A percentile compares a stretch with the other conserved stretches of the same genome.
Evolutionary conservation across 1,284 basidiomycete genomes (phyloP).

Genomic region (Phenoliferia sp.): DNA sequence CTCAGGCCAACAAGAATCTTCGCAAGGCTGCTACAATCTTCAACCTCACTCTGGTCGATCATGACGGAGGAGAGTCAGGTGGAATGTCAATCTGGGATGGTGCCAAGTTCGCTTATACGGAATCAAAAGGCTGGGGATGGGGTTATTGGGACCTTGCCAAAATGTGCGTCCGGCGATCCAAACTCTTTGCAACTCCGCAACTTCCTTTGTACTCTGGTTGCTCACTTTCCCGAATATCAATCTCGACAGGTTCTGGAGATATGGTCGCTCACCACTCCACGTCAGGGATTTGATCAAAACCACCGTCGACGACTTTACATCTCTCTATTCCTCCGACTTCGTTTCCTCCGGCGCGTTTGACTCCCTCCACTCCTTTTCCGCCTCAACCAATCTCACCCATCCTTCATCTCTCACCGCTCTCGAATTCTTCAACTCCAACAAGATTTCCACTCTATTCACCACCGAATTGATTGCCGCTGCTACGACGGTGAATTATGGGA

Average conservation of each 20-base stretch:
- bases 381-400: conserved; percentile 53
- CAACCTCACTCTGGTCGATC: conserved; percentile 59
- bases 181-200: too few species aligned
- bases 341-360: conserved; percentile 56
- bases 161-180: conserved; percentile 23
- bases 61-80: conserved; percentile 51
- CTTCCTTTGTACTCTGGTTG: conserved; percentile 5
- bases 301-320: conserved; percentile 55
- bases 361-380: conserved; percentile 56
- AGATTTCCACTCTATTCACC: conserved; percentile 50
- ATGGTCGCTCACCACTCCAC: conserved; percentile 66
- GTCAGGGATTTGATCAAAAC: conserved; percentile 55
- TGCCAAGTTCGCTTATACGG: conserved; percentile 60
- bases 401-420: conserved; percentile 52
- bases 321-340: conserved; percentile 57
- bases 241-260: conserved; percentile 47
- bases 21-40: conserved; percentile 64
- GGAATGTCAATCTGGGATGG: conserved; percentile 79
- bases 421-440: conserved; percentile 56
- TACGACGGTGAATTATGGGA: conserved; percentile 81
- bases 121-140: conserved; percentile 37
- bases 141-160: conserved; percentile 70
- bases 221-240: conserved; percentile 6
- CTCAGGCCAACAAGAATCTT: conserved; percentile 33
- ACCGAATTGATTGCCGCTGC: conserved; percentile 76